Base-by-base conservation (phyloP, 2,329 filamentous ascomycete species). In the Onygena corvina region DNA sequence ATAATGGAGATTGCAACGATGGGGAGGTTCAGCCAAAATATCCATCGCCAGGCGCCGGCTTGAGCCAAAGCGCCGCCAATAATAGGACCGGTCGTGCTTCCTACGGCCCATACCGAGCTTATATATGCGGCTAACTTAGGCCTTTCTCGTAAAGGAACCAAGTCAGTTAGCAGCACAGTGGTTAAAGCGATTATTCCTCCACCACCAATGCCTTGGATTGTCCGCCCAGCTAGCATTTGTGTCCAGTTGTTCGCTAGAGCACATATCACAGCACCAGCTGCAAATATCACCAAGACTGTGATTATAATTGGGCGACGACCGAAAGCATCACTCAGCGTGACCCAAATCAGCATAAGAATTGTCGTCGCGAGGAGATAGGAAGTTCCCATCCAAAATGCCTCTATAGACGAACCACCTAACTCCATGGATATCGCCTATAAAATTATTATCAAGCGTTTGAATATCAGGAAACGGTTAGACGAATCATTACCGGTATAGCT, bases 321-420 rank as follows among this genome's bases (percentile, higher is more conserved):
- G 82, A 71, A 76, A 21, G 77, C 63, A 52, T 77, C 67, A 6
- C 70, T 66, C 1, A 76, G 51, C 54, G 76, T 72, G 0, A 71
- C 72, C 36, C 70, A 70, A 0, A 76, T 53, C 0, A 75, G 75
- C 50, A 74, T 73, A 2, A 75, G 53, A 16, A 52, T 36, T 45
- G 49, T 48, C 6, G 34, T 44, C 8, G 45, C 47, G 3, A 55
- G 66, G 12, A 83, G 66, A 57, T 79, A 82, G 20, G 75, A 75
- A 6, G 79, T 81, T 1, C 78, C 79, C 12, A 75, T 71, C 79
- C 79, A 83, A 60, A 83, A 82, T 0, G 77, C 74, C 59, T 81
- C 67, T 11, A 75, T 66, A 4, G 71, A 71, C 1, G 65, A 70
- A 33, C 73, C 73, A 12, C 67, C 53, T 6, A 77, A 64, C n/a